These are phyloP conservation scores for Suaeda aralocaspica DNA, from an alignment of 148 eudicot genomes.

Conservation along the genomic window DNA sequence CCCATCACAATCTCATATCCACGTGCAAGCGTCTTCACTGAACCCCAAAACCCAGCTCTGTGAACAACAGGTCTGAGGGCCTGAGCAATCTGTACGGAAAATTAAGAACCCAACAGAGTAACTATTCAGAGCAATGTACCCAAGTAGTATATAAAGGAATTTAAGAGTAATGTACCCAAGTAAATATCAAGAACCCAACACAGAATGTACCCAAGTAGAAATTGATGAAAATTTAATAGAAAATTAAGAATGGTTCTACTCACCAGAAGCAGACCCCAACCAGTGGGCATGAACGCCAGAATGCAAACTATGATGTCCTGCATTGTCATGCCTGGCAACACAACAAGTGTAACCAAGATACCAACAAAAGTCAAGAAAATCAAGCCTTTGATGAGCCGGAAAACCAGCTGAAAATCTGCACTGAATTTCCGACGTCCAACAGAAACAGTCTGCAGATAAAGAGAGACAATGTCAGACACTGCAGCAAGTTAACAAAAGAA, in stretches of 20 bases:
- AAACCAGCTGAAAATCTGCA: constrained; percentile 48
- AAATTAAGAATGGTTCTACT: constrained; percentile 15
- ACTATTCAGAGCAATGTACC: no score
- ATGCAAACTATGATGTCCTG: constrained; percentile 77
- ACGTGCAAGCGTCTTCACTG: constrained; percentile 67
- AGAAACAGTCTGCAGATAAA: constrained; percentile 32
- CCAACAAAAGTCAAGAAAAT: constrained; percentile 39
- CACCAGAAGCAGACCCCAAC: constrained; percentile 56
- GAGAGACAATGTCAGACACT: constrained; percentile 8
- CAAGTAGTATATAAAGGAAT: no score
- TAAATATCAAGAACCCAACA: no score
- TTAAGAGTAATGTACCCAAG: no score
- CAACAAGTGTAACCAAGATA: constrained; percentile 51
- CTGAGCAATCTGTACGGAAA: constrained; percentile 52
- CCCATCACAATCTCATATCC: constrained; percentile 80
- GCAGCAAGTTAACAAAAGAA: neutral
- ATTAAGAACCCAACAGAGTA: neutral
- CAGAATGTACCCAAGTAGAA: no score
- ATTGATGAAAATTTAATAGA: no score
- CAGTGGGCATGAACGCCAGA: constrained; percentile 97
- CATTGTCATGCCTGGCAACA: constrained; percentile 56
- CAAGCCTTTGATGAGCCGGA: constrained; percentile 42
- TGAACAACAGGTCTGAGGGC: constrained; percentile 57
- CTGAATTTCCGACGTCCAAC: constrained; percentile 46
- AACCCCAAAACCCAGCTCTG: constrained; percentile 58